Base-by-base conservation (phyloP, 2,329 filamentous ascomycete species). In the Venturia pyrina region DNA sequence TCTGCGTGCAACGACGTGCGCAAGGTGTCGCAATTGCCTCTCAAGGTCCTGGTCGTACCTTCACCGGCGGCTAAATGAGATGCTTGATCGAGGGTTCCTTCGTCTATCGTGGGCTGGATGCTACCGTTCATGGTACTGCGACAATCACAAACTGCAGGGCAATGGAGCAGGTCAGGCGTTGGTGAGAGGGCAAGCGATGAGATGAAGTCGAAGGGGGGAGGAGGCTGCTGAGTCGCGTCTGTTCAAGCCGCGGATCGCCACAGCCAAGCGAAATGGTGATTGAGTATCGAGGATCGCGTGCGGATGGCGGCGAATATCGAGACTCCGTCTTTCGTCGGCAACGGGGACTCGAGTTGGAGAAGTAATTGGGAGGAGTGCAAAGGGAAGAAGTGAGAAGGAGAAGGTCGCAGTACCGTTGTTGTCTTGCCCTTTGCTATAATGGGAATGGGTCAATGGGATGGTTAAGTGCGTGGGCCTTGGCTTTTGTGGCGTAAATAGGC, bases 191-290 rank as follows among this genome's bases (percentile, higher is more conserved):
- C 53, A 5, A 37, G 53, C 53, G 37, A 59, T 59, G 53, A 59
- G 53, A n/a, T 37, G 53, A 59, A 17, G 53, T 37, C 32, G 53
- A 59, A 59, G 53, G 53, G 28, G 28, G 53, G 4, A 57, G 53
- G 11, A 37, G 28, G 53, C 28, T 59, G 53, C 17, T 59, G 28
- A 28, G 53, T 59, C 53, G 53, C 53, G 53, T 59, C 53, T 59
- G n/a, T 17, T 59, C 32, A 37, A 37, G 53, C 53, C 53, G 53
- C 53, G 53, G 53, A 59, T 59, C 53, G 53, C 53, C 53, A 59
- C 53, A 59, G 53, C 53, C 53, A 59, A 59, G 53, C 53, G 53
- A 59, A 37, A 37, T 37, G 28, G 32, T 59, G 53, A 37, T 19
- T 37, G 32, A 59, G 53, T n/a, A n/a, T 37, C 5, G 53, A 59